Base-by-base conservation (phyloP, 306 rosid genomes). In the Prunus mira region DNA sequence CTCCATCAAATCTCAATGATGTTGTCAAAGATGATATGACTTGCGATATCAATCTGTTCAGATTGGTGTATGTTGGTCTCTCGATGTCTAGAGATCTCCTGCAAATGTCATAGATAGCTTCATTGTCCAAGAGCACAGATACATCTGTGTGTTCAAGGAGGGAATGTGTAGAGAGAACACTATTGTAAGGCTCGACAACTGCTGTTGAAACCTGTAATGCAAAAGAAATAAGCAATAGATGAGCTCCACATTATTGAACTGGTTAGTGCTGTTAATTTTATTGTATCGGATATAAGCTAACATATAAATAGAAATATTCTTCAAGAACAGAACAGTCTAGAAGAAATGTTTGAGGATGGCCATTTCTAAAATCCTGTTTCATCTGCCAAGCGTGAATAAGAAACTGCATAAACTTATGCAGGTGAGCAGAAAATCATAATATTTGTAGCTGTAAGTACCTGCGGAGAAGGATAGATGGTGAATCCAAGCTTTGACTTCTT, bases 401-500 rank as follows among this genome's bases (percentile, higher is more conserved):
- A 20, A 52, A 65, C 25, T 65, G 9, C 58, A 67, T n/a, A 28
- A 57, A 57, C 54, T 19, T 22, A 4, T 7, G 13, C 18, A 67
- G 12, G 49, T 27, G 20, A 20, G n/a, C 49, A 57, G 38, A 51
- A 67, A n/a, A 11, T 27, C 43, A 64, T 13, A n/a, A 22, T 20
- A 61, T 47, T 28, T 49, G 18, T 30, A 76, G 67, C 56, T 64
- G n/a, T 41, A 62, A 27, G 72, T 82, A 93, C 97, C 98, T 95
- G 98, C 12, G 98, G 98, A n/a, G 98, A 95, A 61, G 98, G 98
- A 65, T 92, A 95, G 82, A 95, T 95, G 77, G 98, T 90, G 89
- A 95, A 95, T 6, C 98, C 98, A 9, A 95, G 90, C 87, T 95
- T 95, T 0, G 98, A 93, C 65, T 93, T 93, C 80, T 93, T 93